Base-by-base conservation (phyloP, 2,329 filamentous ascomycete genomes). In the Thielaviopsis euricoi region DNA sequence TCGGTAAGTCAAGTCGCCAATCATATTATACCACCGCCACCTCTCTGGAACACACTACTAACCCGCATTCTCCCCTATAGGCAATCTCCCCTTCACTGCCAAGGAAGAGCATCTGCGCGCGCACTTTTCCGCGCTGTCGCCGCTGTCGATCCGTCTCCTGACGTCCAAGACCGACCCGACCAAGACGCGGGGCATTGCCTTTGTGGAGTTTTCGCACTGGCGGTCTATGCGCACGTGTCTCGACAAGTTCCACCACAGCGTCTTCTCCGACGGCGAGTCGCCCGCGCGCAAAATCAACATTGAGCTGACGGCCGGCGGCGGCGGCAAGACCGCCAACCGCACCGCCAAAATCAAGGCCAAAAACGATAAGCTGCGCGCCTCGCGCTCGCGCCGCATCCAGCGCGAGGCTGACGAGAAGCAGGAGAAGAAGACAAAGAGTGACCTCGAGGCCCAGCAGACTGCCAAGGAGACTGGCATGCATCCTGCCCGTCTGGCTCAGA, bases 201-300 rank as follows among this genome's bases (percentile, higher is more conserved):
- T 96, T 70, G 76, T 97, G 64, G 91, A 97, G 70, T 97, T 96
- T 67, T 82, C 82, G 62, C 79, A 82, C 64, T 94, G 84, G 71
- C 86, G 90, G 71, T 82, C 86, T 67, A 94, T 95, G 89, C 87
- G 94, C 76, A 93, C 88, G 33, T 95, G 89, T 67, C 76, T 97
- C 61, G 87, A 90, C 70, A 82, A 89, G 62, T 91, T 91, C 72
- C 90, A 97, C 72, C 90, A 96, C 72, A 86, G 82, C 60, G 77
- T 78, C 62, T 94, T 96, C 67, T 70, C 75, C 67, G 75, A 83
- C 70, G 73, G 75, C 62, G 61, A 71, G 17, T 74, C 72, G 49
- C 68, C 73, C 17, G 73, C 82, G 55, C 77, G 91, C 64, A 86
- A 84, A 71, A 94, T 97, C 66, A 96, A 95, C 67, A 87, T 96